Evolutionary conservation across 2,329 filamentous ascomycete genomes (phyloP).

Genomic region (Fusarium robinianum): DNA sequence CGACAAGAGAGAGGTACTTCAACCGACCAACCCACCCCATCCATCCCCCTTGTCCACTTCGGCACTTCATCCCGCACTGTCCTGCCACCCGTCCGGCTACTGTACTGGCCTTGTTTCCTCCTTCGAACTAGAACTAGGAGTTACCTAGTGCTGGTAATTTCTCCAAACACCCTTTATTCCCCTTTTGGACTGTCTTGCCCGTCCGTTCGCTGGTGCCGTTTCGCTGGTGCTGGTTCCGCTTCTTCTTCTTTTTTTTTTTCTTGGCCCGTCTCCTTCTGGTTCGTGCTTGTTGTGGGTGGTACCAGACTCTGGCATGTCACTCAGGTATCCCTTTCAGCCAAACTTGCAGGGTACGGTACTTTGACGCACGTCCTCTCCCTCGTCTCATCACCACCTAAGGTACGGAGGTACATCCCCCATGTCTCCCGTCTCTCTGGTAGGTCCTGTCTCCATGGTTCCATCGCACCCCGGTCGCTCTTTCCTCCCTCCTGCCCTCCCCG

Average conservation of each 20-base stretch:
- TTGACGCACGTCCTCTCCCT: slow-evolving; percentile 7
- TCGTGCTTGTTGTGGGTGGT: slow-evolving; percentile 24
- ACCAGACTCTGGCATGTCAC: slow-evolving; percentile 19
- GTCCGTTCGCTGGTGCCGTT: slow-evolving; percentile 21
- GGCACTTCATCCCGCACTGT: too few relatives aligned
- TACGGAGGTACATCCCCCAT: slow-evolving; percentile 6
- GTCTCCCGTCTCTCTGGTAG: slow-evolving; percentile 16
- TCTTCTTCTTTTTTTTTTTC: slow-evolving; percentile 17
- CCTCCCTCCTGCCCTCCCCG: slow-evolving; percentile 13
- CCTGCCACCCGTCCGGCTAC: too few relatives aligned
- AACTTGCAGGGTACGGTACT: too few relatives aligned
- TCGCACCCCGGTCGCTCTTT: background rate
- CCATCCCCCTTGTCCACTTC: slow-evolving; percentile 5
- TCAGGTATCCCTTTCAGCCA: slow-evolving; percentile 2
- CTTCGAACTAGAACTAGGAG: too few relatives aligned
- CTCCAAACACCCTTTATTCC: slow-evolving; percentile 21
- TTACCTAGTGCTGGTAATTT: slow-evolving; percentile 36
- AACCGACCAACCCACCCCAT: too few relatives aligned
- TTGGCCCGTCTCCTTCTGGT: slow-evolving; percentile 17
- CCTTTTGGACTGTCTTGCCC: slow-evolving; percentile 25
- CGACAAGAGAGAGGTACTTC: too few relatives aligned
- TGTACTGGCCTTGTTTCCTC: too few relatives aligned
- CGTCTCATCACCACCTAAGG: slow-evolving; percentile 19
- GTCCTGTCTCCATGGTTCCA: too few relatives aligned
- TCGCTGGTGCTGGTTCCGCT: too few relatives aligned